Base-by-base conservation (phyloP, 129 eudicot species). In the Lonicera japonica region DNA sequence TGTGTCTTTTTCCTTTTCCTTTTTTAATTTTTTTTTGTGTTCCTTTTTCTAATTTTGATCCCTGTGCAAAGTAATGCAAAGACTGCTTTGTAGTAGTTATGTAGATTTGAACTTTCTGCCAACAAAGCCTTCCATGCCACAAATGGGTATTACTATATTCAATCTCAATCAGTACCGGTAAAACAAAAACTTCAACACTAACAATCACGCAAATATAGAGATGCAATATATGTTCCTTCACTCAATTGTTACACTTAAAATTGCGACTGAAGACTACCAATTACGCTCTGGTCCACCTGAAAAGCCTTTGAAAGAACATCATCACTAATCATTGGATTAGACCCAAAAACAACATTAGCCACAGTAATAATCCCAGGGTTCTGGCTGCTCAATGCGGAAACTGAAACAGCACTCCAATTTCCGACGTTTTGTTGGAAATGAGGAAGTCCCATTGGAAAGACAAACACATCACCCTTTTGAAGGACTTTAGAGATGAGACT, bases 391-490 rank as follows among this genome's bases (percentile, higher is more conserved):
- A 70, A 34, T 1, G 58, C 71, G 7, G 68, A 66, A 29, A 76
- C 24, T 0, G 66, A 71, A 12, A 54, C 45, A 0, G 76, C 75
- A 11, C 46, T 56, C 6, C 63, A 61, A 4, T 65, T 34, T 15
- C 76, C 81, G 18, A 60, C 70, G 25, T 76, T 76, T 24, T 19
- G 45, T 55, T 67, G 74, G 39, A 67, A 74, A 39, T 74, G 74
- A 47, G 48, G 55, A 5, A 68, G 66, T 0, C 79, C 79, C 43
- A 55, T 43, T 46, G 79, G 79, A 8, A 74, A 74, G 0, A 74
- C 79, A 47, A 68, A 74, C 20, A 68, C 74, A 38, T 74, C 79
- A 10, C 79, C 79, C 1, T 54, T 56, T 10, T 52, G 22, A 15
- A 74, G 62, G 13, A 46, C 47, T 25, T 74, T 74, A 0, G 74